These are phyloP conservation scores for Cornus controversa DNA, from an alignment of 148 eudicot species.

Conservation along the genomic window DNA sequence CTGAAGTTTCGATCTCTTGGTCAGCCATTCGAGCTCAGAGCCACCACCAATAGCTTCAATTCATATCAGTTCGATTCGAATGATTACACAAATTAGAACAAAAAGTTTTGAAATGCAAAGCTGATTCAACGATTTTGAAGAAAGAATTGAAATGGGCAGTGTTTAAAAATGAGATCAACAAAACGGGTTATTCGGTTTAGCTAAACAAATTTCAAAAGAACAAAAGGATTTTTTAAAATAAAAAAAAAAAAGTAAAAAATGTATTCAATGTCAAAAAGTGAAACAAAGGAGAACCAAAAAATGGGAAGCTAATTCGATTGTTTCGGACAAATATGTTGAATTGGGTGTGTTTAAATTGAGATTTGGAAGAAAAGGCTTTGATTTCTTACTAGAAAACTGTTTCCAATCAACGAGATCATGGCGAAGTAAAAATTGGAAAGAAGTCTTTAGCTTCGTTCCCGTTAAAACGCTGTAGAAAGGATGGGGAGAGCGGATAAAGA, in stretches of 20 bases:
- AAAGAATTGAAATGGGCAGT: slow-evolving; percentile 18
- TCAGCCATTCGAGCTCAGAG: slow-evolving; percentile 54
- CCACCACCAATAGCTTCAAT: slow-evolving; percentile 29
- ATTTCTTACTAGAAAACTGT: slow-evolving; percentile 48
- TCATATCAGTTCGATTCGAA: not conserved
- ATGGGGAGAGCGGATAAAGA: not conserved
- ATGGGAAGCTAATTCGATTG: not conserved
- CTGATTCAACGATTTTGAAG: not conserved
- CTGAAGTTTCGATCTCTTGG: slow-evolving; percentile 52
- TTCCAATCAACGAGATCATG: slow-evolving; percentile 64
- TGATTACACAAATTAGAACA: not conserved
- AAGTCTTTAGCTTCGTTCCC: not conserved
- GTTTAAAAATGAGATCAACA: slow-evolving; percentile 14
- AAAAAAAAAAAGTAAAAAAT: no score
- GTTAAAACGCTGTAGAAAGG: slow-evolving; percentile 5
- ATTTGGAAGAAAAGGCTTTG: slow-evolving; percentile 25
- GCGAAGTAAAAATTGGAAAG: slow-evolving; percentile 15
- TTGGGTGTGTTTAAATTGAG: slow-evolving; percentile 14
- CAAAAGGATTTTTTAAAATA: no score
- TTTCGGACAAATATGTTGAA: slow-evolving; percentile 8
- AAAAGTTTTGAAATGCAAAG: not conserved
- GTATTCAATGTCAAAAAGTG: no score
- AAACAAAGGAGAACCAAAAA: not conserved
- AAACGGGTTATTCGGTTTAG: slow-evolving; percentile 27
- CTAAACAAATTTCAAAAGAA: not conserved